Evolutionary conservation across 371 early-diverging fungal species (phyloP).

Genomic region (Rhizopus microsporus): DNA sequence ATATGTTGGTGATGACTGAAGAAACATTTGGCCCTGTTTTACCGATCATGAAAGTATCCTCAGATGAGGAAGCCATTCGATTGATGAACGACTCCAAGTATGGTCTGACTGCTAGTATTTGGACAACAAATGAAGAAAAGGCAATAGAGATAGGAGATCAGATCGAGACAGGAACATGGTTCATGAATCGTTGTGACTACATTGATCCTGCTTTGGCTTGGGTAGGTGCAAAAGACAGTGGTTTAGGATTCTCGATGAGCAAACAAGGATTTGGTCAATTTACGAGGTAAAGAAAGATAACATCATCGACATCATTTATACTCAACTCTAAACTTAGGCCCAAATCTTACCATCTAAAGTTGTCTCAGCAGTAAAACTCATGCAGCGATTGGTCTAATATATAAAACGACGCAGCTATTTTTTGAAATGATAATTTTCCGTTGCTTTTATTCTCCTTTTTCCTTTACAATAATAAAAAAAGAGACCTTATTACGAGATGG

Average conservation of each 20-base stretch:
- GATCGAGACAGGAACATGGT: conserved; percentile 84
- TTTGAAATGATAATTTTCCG: neutral
- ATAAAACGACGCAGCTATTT: neutral
- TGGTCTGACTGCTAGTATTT: conserved; percentile 85
- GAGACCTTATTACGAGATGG: conserved; percentile 46
- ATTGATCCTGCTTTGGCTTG: conserved; percentile 82
- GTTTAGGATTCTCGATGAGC: conserved; percentile 72
- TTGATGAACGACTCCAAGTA: conserved; percentile 83
- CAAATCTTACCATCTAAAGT: conserved; percentile 53
- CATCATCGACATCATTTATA: neutral
- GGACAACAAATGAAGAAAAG: conserved; percentile 70
- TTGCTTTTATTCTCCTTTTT: conserved; percentile 2
- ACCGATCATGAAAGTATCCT: conserved; percentile 71
- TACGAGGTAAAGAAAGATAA: conserved; percentile 43
- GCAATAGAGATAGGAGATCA: conserved; percentile 67
- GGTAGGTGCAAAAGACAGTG: conserved; percentile 84
- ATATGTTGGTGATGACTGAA: conserved; percentile 79
- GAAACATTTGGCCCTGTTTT: conserved; percentile 90
- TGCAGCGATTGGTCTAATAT: neutral
- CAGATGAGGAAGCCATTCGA: conserved; percentile 75
- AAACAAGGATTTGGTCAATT: conserved; percentile 73
- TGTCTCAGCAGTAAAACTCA: conserved; percentile 32
- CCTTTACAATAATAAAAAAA: conserved; percentile 4
- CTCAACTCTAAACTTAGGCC: conserved; percentile 29
- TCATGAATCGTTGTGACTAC: conserved; percentile 86